phyloP scores from a whole-genome alignment of 495 filamentous ascomycete genomes.

The Talaromyces thailandensis region DNA sequence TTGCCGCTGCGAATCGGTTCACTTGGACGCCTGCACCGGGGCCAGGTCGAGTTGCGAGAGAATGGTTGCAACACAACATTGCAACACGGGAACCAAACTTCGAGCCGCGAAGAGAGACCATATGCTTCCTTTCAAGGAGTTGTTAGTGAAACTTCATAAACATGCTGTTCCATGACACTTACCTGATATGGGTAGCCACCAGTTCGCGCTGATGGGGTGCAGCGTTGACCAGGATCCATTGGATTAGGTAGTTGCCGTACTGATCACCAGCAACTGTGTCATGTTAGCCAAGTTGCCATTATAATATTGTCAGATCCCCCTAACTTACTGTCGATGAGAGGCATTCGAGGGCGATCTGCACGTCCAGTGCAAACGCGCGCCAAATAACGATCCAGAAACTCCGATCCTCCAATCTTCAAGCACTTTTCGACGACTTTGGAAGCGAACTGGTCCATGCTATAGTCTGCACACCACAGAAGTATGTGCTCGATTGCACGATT shows the following conservation, averaged over 20 bases:
- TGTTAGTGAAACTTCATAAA: constrained; percentile 5
- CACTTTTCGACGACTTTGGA: constrained; percentile 99
- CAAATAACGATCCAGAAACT: constrained; percentile 90
- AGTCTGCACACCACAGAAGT: constrained; percentile 83
- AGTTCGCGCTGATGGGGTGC: constrained; percentile 81
- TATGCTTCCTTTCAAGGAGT: constrained; percentile 62
- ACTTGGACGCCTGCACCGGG: constrained; percentile 62
- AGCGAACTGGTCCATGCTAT: constrained; percentile 98
- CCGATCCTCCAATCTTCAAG: constrained; percentile 85
- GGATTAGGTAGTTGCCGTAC: constrained; percentile 96
- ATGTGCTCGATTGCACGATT: constrained; percentile 92
- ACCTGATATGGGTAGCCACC: constrained; percentile 85
- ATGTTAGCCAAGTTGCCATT: not conserved
- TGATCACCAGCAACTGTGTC: constrained; percentile 81
- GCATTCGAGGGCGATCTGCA: constrained; percentile 86
- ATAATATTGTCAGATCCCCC: not conserved
- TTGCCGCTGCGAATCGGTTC: constrained; percentile 49
- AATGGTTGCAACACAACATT: constrained; percentile 96
- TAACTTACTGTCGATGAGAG: constrained; percentile 81
- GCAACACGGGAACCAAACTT: constrained; percentile 98
- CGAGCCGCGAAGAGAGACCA: constrained; percentile 96
- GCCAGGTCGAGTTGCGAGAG: constrained; percentile 73
- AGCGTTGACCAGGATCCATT: constrained; percentile 89
- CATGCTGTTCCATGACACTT: constrained; percentile 9
- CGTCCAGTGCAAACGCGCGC: constrained; percentile 88